Conservation (phyloP, 345 rosid genomes). For the Triadica sebifera region DNA sequence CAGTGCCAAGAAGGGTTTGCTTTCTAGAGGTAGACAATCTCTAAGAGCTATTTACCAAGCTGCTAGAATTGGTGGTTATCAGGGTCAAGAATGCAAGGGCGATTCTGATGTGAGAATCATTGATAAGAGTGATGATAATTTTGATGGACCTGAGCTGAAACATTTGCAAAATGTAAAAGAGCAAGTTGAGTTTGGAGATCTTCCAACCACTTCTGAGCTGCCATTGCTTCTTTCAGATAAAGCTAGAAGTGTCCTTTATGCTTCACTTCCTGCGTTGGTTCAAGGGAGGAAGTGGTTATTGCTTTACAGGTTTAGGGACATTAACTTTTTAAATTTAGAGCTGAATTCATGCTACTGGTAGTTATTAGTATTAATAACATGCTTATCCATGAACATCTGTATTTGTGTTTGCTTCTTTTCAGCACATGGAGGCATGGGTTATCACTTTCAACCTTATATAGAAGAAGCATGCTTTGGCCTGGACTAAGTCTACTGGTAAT, state of each 20-base stretch:
- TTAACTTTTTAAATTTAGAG: not conserved
- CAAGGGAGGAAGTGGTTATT: constrained; percentile 93
- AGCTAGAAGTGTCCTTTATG: constrained; percentile 53
- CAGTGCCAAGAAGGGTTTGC: constrained; percentile 52
- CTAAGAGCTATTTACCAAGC: constrained; percentile 54
- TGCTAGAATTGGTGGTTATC: constrained; percentile 48
- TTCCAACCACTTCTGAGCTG: constrained; percentile 72
- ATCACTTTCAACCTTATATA: constrained; percentile 81
- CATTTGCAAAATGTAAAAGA: constrained; percentile 38
- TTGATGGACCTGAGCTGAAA: constrained; percentile 62
- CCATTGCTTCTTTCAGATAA: constrained; percentile 75
- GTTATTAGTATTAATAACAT: not conserved
- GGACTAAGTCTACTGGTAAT: constrained; percentile 90
- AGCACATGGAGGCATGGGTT: constrained; percentile 99
- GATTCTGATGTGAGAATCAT: constrained; percentile 39
- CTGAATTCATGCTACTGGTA: not conserved
- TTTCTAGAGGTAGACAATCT: constrained; percentile 73
- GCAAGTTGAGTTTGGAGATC: constrained; percentile 32
- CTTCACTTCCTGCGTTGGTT: constrained; percentile 80
- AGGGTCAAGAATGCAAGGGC: constrained; percentile 45
- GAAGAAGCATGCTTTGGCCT: constrained; percentile 95
- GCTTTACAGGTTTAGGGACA: constrained; percentile 68
- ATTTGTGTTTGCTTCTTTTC: constrained; percentile 10
- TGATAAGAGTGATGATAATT: constrained; percentile 35
- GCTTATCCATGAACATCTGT: constrained; percentile 7